A percentile compares a stretch with the other conserved stretches of the same genome.
Evolutionary conservation across 441 rosid species (phyloP).

Genomic region (Corymbia calophylla): DNA sequence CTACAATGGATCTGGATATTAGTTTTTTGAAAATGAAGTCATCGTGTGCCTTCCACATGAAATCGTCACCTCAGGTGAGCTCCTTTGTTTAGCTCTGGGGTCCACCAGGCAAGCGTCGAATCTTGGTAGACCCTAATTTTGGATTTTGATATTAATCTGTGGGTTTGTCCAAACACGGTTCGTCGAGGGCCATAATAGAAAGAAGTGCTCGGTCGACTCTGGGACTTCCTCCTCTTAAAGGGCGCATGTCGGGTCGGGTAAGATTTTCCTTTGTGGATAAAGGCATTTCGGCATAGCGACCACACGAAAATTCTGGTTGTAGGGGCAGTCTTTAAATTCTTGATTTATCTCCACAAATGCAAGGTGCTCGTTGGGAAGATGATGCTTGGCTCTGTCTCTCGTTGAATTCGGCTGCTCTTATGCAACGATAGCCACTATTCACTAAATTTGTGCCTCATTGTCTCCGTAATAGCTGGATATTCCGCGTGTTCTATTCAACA

Average conservation of each 20-base stretch:
- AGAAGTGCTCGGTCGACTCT: not conserved
- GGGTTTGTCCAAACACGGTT: not conserved
- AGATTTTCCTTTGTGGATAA: too few relatives aligned
- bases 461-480: too few relatives aligned
- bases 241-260: not conserved
- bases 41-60: not conserved
- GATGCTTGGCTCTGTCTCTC: too few relatives aligned
- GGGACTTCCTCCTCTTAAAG: too few relatives aligned
- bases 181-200: not conserved
- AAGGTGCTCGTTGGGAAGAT: too few relatives aligned
- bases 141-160: not conserved
- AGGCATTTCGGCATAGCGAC: fast-evolving
- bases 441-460: fast-evolving
- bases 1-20: not conserved
- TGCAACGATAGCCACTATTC: not conserved
- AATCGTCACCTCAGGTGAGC: not conserved
- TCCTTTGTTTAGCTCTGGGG: not conserved
- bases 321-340: not conserved
- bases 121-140: fast-evolving
- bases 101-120: not conserved
- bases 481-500: too few relatives aligned
- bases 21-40: too few relatives aligned
- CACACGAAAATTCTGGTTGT: not conserved
- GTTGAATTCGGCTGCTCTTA: not conserved
- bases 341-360: too few relatives aligned